Percentiles rank a stretch among this genome's conserved stretches.
Evolutionary conservation across 2,329 filamentous ascomycete genomes (phyloP).

Genomic region (Nemania bipapillata): DNA sequence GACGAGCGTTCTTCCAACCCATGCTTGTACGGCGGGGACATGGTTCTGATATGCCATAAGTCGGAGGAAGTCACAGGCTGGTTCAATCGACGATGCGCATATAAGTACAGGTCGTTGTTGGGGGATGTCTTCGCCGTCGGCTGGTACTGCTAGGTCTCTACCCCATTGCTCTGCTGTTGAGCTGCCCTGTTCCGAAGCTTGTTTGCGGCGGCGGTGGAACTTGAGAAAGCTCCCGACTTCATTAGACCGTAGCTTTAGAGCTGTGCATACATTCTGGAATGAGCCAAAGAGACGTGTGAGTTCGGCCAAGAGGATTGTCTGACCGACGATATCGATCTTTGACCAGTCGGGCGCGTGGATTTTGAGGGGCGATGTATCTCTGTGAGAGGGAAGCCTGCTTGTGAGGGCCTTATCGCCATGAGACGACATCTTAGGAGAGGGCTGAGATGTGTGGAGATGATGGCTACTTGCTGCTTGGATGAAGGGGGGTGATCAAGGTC

Average conservation of each 20-base stretch:
- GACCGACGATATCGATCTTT: constrained; percentile 29
- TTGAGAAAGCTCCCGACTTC: constrained; percentile 27
- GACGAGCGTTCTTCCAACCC: constrained; percentile 1
- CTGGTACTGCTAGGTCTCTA: constrained; percentile 11
- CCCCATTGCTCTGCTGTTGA: constrained; percentile 23
- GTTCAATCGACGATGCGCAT: constrained; percentile 16
- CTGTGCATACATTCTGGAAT: constrained; percentile 22
- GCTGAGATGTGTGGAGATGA: too few relatives aligned
- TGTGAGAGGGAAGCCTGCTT: constrained; percentile 12
- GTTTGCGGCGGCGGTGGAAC: constrained; percentile 9
- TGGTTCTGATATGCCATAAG: constrained; percentile 3
- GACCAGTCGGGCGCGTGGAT: constrained; percentile 24
- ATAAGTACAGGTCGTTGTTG: constrained; percentile 29
- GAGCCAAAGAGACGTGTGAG: constrained; percentile 21
- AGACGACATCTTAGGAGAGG: constrained; percentile 13
- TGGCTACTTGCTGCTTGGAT: neutral
- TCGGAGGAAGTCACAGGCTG: constrained; percentile 31
- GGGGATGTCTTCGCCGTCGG: constrained; percentile 16
- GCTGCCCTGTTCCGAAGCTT: constrained; percentile 10
- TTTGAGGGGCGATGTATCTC: neutral
- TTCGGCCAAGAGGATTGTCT: constrained; percentile 26
- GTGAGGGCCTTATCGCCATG: constrained; percentile 15
- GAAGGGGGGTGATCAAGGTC: neutral
- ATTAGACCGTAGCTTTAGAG: constrained; percentile 21
- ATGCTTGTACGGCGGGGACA: constrained; percentile 8